phyloP scores from a whole-genome alignment of 768 basidiomycete species.

The Trametopsis cervina region DNA sequence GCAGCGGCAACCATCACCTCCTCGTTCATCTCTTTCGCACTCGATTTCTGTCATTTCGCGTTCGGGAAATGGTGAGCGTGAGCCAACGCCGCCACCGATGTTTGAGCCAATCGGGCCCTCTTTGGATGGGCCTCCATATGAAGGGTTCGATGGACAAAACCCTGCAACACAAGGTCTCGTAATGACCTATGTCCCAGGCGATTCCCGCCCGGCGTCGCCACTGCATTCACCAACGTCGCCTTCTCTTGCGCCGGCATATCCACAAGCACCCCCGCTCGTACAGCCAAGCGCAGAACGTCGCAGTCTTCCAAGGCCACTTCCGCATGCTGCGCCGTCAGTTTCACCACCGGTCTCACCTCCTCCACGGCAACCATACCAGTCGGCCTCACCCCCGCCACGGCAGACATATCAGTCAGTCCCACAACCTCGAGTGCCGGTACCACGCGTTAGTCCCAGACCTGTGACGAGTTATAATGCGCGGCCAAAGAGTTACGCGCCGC shows the following conservation, averaged over 20 bases:
- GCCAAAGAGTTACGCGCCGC: background rate
- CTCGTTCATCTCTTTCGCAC: too few species aligned
- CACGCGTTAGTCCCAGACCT: conserved; percentile 4
- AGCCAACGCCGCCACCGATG: conserved; percentile 30
- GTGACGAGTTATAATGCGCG: background rate
- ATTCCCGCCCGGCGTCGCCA: conserved; percentile 18
- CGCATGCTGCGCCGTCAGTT: background rate
- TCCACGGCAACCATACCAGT: background rate
- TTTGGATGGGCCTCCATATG: conserved; percentile 33
- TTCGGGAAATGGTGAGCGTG: too few species aligned
- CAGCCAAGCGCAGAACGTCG: background rate
- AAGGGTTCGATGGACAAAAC: conserved; percentile 7
- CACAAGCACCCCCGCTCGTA: background rate
- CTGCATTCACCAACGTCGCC: conserved; percentile 10
- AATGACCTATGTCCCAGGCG: conserved; percentile 14
- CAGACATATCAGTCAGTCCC: background rate
- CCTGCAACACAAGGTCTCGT: conserved; percentile 11
- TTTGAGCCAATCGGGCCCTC: conserved; percentile 31
- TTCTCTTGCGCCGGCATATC: background rate
- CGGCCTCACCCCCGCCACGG: background rate
- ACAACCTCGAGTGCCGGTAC: background rate
- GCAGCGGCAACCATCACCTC: too few species aligned
- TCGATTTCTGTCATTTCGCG: too few species aligned
- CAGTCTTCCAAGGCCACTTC: background rate
- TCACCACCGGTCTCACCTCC: background rate